Evolutionary conservation across 2,329 filamentous ascomycete genomes (phyloP).

Genomic region (Diaporthe aspalathi): DNA sequence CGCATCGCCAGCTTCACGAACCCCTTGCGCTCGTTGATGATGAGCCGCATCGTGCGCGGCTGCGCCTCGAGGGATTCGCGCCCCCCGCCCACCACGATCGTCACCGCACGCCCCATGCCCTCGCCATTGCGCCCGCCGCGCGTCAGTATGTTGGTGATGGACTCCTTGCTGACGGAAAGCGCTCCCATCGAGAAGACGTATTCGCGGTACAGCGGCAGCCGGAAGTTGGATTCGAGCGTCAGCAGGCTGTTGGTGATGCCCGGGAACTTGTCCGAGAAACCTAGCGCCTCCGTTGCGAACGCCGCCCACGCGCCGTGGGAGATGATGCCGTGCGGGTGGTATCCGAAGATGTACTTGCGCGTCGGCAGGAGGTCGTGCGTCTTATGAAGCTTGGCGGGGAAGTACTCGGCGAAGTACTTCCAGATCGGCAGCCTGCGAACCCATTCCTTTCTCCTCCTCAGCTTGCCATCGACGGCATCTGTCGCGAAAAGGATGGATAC

Average conservation of each 20-base stretch:
- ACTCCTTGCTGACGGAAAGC: conserved; percentile 89
- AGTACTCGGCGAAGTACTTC: conserved; percentile 92
- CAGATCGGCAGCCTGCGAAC: conserved; percentile 81
- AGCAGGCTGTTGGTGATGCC: conserved; percentile 94
- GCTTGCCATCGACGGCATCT: conserved; percentile 78
- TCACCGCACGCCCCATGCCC: conserved; percentile 94
- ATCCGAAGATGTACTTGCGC: conserved; percentile 95
- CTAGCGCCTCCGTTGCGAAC: conserved; percentile 89
- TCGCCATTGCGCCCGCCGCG: conserved; percentile 81
- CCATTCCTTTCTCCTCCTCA: conserved; percentile 79
- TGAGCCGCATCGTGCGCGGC: conserved; percentile 79
- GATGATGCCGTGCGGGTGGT: conserved; percentile 98
- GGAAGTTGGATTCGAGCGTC: conserved; percentile 96
- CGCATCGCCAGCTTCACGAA: conserved; percentile 94
- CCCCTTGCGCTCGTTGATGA: conserved; percentile 86
- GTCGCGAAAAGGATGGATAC: conserved; percentile 86
- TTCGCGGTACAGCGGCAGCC: conserved; percentile 92
- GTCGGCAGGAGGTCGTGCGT: conserved; percentile 82
- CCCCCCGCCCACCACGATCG: conserved; percentile 93
- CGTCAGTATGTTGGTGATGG: conserved; percentile 87
- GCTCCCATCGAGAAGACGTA: conserved; percentile 92
- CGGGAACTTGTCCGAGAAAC: conserved; percentile 88
- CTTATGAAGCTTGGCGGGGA: conserved; percentile 88
- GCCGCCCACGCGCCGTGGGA: conserved; percentile 94
- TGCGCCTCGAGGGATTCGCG: conserved; percentile 90